Base-by-base conservation (phyloP, 768 basidiomycete species). In the Rhodotorula paludigena region DNA sequence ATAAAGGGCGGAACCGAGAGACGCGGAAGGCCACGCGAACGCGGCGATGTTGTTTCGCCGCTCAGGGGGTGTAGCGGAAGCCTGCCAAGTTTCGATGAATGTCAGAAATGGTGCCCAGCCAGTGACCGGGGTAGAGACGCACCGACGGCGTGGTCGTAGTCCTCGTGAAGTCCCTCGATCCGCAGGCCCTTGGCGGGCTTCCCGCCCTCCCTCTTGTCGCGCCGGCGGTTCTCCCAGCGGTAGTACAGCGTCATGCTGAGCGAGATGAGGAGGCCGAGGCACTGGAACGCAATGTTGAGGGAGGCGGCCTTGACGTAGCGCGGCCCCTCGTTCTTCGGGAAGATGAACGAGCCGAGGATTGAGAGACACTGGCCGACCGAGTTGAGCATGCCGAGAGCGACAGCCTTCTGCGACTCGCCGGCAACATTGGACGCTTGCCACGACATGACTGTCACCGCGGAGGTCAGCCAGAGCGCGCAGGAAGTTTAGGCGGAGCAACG, bases 331-430 rank as follows among this genome's bases (percentile, higher is more conserved):
- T 23, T 41, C 3, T 58, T 60, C 1, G 80, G 80, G 78, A 81
- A 76, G 54, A 68, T 63, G 75, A 75, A 78, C 35, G 74, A 63
- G 23, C 75, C 76, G 51, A 75, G 60, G 60, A 80, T 73, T 11
- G 75, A 73, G 12, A 81, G 73, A 68, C 78, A 80, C 65, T 80
- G 79, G 15, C 38, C 54, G 54, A 55, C 38, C n/a, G 54, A 33
- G 75, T 81, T 80, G 52, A 81, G 76, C 77, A 78, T 78, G 23
- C 80, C 80, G 35, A 81, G 72, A 3, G 35, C 25, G 52, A 33
- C 77, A 10, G 80, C 80, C 38, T 79, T 68, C 60, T 78, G 77
- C 7, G 73, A 74, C 57, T 81, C 76, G 28, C 69, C 69, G 3
- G 75, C 75, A 28, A 73, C 74, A 73, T 80, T 79, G 63, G 72